phyloP scores from a whole-genome alignment of 208 protist genomes.

The Crithidia sp. region DNA sequence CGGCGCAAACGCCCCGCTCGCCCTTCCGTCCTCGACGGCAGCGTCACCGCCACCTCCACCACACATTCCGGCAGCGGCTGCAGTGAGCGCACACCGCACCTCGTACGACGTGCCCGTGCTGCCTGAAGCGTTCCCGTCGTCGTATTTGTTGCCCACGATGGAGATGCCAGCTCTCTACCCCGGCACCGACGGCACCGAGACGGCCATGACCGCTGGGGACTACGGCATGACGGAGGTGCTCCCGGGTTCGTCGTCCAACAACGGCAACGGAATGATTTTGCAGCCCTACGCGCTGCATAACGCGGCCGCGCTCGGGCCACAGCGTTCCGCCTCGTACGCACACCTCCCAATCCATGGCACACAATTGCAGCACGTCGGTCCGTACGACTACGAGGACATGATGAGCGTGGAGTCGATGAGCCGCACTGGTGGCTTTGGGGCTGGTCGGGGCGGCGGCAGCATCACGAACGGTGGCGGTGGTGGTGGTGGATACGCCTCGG shows the following conservation, averaged over 20 bases:
- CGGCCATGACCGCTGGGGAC: neutral
- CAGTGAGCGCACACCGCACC: neutral
- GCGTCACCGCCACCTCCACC: too few species aligned
- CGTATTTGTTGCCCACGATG: neutral
- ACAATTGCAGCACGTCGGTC: neutral
- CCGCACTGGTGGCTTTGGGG: neutral
- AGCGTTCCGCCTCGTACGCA: neutral
- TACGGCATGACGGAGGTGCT: neutral
- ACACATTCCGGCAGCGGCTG: too few species aligned
- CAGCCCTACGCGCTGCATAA: neutral
- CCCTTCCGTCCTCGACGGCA: too few species aligned
- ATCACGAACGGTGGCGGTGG: neutral
- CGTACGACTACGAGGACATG: constrained; percentile 13
- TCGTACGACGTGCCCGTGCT: neutral
- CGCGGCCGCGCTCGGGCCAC: neutral
- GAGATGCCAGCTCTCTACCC: neutral
- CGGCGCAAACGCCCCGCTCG: too few species aligned
- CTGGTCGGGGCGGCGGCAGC: neutral
- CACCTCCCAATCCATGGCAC: neutral
- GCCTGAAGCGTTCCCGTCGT: neutral
- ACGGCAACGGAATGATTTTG: neutral
- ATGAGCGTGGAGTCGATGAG: neutral
- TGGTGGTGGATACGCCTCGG: neutral
- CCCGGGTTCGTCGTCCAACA: neutral
- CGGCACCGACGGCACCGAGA: neutral